phyloP scores from a whole-genome alignment of 2,329 filamentous ascomycete genomes.

The Fusarium newnesense region DNA sequence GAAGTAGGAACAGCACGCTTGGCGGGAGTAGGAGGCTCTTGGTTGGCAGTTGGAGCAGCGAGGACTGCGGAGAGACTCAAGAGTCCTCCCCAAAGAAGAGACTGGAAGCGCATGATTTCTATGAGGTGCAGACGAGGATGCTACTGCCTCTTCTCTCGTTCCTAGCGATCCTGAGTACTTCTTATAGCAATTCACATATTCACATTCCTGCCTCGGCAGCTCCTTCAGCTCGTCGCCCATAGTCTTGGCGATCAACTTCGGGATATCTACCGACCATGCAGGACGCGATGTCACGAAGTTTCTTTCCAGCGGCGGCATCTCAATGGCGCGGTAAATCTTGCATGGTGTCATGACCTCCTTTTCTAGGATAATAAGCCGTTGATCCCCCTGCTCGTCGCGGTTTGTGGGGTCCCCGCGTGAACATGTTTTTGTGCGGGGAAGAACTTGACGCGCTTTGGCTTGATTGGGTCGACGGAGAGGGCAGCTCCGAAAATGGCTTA shows the following conservation, averaged over 20 bases:
- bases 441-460: not conserved
- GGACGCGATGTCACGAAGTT: not conserved
- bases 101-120: constrained; percentile 21
- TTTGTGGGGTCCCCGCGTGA: constrained; percentile 28
- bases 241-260: constrained; percentile 10
- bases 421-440: constrained; percentile 15
- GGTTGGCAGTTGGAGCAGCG: constrained; percentile 37
- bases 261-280: constrained; percentile 13
- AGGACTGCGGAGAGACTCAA: constrained; percentile 29
- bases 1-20: constrained; percentile 30
- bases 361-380: constrained; percentile 7
- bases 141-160: not conserved
- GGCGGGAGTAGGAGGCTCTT: constrained; percentile 7
- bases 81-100: constrained; percentile 29
- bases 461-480: constrained; percentile 19
- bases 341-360: constrained; percentile 10
- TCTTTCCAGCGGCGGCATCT: not conserved
- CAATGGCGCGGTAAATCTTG: constrained; percentile 16
- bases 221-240: not conserved
- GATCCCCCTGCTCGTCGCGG: not conserved
- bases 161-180: not conserved
- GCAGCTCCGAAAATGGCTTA: not conserved
- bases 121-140: not conserved
- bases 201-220: constrained; percentile 3
- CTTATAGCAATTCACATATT: not conserved